These are phyloP conservation scores for Amylostereum chailletii DNA, from an alignment of 1,284 basidiomycete genomes.

Conservation along the genomic window DNA sequence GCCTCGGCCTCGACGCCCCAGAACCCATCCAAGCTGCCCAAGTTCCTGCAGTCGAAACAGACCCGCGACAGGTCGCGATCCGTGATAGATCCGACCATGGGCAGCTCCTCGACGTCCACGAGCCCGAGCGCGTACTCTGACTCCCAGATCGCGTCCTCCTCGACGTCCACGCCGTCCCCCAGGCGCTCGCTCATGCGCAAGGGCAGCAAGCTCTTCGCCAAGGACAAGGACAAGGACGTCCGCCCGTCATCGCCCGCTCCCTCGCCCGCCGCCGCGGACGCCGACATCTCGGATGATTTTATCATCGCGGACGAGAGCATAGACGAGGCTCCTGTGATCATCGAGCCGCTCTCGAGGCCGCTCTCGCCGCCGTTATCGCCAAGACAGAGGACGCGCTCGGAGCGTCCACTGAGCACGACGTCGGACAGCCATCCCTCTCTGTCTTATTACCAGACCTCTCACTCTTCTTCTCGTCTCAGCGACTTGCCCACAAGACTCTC, in stretches of 20 bases:
- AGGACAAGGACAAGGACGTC: slow-evolving; percentile 19
- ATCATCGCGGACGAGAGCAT: slow-evolving; percentile 21
- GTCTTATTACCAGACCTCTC: slow-evolving; percentile 26
- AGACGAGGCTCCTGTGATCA: slow-evolving; percentile 42
- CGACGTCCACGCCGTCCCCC: slow-evolving; percentile 6
- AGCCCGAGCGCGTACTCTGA: slow-evolving; percentile 13
- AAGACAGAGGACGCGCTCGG: slow-evolving; percentile 27
- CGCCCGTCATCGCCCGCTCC: slow-evolving; percentile 14
- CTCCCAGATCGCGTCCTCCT: slow-evolving; percentile 13
- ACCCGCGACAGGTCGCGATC: slow-evolving; percentile 53
- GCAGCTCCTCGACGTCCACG: slow-evolving; percentile 31
- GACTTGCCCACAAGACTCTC: slow-evolving; percentile 58
- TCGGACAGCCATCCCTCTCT: slow-evolving; percentile 35
- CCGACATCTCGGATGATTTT: slow-evolving; percentile 21
- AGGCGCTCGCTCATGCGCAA: slow-evolving; percentile 15
- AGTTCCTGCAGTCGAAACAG: slow-evolving; percentile 53
- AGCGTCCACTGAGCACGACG: slow-evolving; percentile 33
- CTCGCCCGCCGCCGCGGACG: slow-evolving; percentile 10
- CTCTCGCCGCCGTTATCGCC: slow-evolving; percentile 19
- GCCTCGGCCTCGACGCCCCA: slow-evolving; percentile 9
- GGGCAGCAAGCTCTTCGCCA: slow-evolving; percentile 17
- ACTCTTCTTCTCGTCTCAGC: slow-evolving; percentile 27
- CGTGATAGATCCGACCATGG: slow-evolving; percentile 35
- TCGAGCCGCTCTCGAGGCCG: slow-evolving; percentile 34
- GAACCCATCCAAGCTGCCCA: slow-evolving; percentile 46